These are phyloP conservation scores for Kurtzmaniella natalensis DNA, from an alignment of 1,139 yeast genomes.

Conservation along the genomic window DNA sequence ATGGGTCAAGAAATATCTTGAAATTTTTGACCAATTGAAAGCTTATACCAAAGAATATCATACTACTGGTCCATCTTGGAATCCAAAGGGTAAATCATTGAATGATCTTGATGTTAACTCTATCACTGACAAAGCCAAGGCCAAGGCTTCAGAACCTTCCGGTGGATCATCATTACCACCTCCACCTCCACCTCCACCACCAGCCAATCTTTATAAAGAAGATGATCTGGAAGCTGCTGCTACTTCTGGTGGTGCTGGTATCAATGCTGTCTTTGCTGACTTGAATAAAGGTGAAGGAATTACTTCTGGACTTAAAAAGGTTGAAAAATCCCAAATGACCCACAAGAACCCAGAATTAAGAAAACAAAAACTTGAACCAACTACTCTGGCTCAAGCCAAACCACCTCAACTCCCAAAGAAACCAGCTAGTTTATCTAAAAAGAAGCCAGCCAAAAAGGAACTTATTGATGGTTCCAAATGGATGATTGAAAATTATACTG, in stretches of 20 bases:
- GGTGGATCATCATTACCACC: constrained; percentile 23
- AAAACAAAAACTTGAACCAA: constrained; percentile 28
- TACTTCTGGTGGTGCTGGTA: constrained; percentile 44
- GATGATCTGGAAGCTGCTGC: constrained; percentile 23
- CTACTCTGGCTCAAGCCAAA: constrained; percentile 43
- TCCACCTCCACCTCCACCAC: constrained; percentile 64
- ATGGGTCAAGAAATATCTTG: constrained; percentile 72
- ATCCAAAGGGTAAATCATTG: constrained; percentile 47
- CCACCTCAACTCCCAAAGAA: constrained; percentile 75
- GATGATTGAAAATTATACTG: constrained; percentile 78
- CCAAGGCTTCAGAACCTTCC: constrained; percentile 15
- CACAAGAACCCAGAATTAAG: constrained; percentile 88
- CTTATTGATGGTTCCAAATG: constrained; percentile 79
- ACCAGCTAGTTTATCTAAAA: constrained; percentile 54
- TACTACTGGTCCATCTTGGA: constrained; percentile 82
- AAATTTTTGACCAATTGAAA: constrained; percentile 64
- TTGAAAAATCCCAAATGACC: constrained; percentile 89
- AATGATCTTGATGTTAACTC: constrained; percentile 21
- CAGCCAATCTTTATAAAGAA: constrained; percentile 52
- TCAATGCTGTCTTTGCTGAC: constrained; percentile 89
- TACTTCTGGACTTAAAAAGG: constrained; percentile 84
- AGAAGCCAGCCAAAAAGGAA: constrained; percentile 71
- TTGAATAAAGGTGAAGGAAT: constrained; percentile 80
- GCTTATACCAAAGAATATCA: constrained; percentile 73
- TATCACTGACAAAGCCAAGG: constrained; percentile 14